phyloP scores from a whole-genome alignment of 805 yeast species.

The Ogataea salicorniae region DNA sequence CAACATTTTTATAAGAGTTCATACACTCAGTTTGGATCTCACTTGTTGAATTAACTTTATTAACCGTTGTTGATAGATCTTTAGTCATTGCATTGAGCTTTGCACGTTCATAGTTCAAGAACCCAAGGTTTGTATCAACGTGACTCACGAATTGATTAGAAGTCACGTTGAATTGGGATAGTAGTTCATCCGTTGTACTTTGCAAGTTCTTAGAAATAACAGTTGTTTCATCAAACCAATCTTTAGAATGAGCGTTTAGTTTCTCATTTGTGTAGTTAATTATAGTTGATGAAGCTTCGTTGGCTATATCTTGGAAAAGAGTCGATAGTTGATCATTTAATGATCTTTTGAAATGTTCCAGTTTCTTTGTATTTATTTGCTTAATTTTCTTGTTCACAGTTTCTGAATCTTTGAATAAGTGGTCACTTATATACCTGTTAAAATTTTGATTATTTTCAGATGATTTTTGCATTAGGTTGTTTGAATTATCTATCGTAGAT shows the following conservation, averaged over 20 bases:
- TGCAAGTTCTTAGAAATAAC: background rate
- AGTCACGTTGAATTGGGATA: conserved; percentile 1
- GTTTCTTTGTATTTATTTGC: conserved; percentile 3
- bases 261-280: conserved; percentile 6
- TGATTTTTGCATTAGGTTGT: background rate
- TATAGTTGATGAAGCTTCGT: conserved; percentile 6
- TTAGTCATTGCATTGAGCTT: conserved; percentile 5
- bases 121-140: conserved; percentile 11
- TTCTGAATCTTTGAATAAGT: conserved; percentile 2
- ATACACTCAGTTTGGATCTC: conserved; percentile 3
- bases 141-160: conserved; percentile 6
- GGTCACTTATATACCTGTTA: conserved; percentile 4
- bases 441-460: conserved; percentile 6
- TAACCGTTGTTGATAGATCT: background rate
- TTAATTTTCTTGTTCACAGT: conserved; percentile 1
- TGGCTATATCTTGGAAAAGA: conserved; percentile 6
- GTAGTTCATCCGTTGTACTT: background rate
- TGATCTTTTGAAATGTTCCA: conserved; percentile 4
- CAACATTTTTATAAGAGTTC: background rate
- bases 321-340: conserved; percentile 5
- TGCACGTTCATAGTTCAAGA: conserved; percentile 12
- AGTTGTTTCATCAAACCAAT: conserved; percentile 6
- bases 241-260: conserved; percentile 2
- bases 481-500: background rate
- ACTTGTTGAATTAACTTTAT: background rate